Evolutionary conservation across 2,329 filamentous ascomycete genomes (phyloP).

Genomic region (Scytalidium lignicola): DNA sequence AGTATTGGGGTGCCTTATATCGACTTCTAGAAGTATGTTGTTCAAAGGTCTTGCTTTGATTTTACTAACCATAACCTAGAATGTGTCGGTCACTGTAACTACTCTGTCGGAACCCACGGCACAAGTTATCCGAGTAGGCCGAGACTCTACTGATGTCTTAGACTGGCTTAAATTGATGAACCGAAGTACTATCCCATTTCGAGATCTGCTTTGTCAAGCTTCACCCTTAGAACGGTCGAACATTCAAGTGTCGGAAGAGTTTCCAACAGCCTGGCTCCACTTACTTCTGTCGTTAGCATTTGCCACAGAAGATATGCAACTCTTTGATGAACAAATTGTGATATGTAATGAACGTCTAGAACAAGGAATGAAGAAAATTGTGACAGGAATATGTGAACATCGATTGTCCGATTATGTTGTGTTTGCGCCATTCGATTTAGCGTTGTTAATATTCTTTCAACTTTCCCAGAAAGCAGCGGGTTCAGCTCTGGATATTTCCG

Average conservation of each 20-base stretch:
- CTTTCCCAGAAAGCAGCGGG: slow-evolving; percentile 10
- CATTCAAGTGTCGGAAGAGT: slow-evolving; percentile 12
- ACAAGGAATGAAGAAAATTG: slow-evolving; percentile 9
- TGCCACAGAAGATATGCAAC: slow-evolving; percentile 7
- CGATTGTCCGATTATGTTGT: slow-evolving; percentile 11
- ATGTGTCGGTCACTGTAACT: neutral
- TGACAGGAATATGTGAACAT: slow-evolving; percentile 6
- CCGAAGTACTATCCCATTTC: slow-evolving; percentile 5
- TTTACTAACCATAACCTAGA: neutral
- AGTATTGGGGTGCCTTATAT: slow-evolving; percentile 40
- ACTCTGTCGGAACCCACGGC: neutral
- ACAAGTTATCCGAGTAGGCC: neutral
- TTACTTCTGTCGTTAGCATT: slow-evolving; percentile 13
- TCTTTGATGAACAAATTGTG: slow-evolving; percentile 8
- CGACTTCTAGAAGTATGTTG: slow-evolving; percentile 24
- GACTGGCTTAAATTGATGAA: slow-evolving; percentile 3
- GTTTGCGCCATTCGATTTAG: slow-evolving; percentile 15
- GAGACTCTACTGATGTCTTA: slow-evolving; percentile 2
- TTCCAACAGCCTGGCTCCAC: slow-evolving; percentile 18
- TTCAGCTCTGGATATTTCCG: slow-evolving; percentile 10
- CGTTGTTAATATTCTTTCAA: slow-evolving; percentile 15
- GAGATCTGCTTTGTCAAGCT: slow-evolving; percentile 8
- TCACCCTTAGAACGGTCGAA: slow-evolving; percentile 4
- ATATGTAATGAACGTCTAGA: slow-evolving; percentile 9
- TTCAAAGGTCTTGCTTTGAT: neutral